Evolutionary conservation across 2,329 filamentous ascomycete genomes (phyloP).

Genomic region (Pestalotiopsis sp.): DNA sequence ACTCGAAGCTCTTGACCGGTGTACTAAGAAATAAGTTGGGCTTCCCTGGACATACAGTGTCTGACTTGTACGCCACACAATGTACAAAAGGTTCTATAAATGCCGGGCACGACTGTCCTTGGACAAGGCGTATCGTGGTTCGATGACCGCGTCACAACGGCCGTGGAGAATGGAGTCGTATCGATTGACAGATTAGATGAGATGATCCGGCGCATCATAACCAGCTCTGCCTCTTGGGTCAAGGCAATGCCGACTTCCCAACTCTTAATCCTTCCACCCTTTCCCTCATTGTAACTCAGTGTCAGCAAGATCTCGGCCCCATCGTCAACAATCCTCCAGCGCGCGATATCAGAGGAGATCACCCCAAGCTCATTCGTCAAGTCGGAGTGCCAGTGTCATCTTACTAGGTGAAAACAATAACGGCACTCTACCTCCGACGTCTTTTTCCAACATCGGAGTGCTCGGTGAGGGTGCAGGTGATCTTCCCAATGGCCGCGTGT

Average conservation of each 20-base stretch:
- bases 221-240: conserved; percentile 68
- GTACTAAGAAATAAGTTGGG: conserved; percentile 47
- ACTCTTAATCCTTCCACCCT: conserved; percentile 57
- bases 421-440: conserved; percentile 48
- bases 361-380: conserved; percentile 72
- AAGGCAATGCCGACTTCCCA: conserved; percentile 42
- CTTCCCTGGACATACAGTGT: conserved; percentile 41
- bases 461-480: conserved; percentile 50
- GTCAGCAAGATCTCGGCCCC: not conserved
- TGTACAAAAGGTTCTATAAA: conserved; percentile 44
- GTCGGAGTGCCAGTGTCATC: conserved; percentile 78
- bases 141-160: conserved; percentile 54
- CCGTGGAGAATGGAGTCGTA: conserved; percentile 49
- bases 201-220: conserved; percentile 76
- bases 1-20: conserved; percentile 47
- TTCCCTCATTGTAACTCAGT: not conserved
- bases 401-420: conserved; percentile 62
- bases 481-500: conserved; percentile 54
- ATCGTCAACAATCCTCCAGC: not conserved
- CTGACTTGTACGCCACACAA: conserved; percentile 43
- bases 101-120: conserved; percentile 49
- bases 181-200: conserved; percentile 44
- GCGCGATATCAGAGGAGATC: conserved; percentile 71
- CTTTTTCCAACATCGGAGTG: conserved; percentile 40
- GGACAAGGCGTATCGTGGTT: conserved; percentile 74